phyloP scores from a whole-genome alignment of 129 eudicot species.

The Saposhnikovia divaricata region DNA sequence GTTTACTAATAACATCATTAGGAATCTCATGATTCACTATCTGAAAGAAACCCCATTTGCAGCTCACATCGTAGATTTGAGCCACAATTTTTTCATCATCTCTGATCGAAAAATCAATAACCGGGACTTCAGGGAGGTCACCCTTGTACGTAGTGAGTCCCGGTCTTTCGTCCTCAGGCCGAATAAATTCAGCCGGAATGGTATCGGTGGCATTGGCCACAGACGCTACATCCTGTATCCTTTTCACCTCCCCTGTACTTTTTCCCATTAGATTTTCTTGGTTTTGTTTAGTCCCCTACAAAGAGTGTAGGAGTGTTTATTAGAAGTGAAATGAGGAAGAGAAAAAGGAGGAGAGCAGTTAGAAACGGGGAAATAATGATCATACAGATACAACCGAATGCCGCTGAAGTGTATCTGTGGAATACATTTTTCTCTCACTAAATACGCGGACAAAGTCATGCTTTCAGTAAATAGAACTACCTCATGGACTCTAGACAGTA shows the following conservation, averaged over 20 bases:
- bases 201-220: conserved; percentile 16
- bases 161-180: conserved; percentile 32
- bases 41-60: conserved; percentile 54
- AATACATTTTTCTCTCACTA: neutral
- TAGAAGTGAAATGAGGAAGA: neutral
- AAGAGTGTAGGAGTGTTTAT: neutral
- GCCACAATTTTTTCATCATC: conserved; percentile 18
- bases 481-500: no score
- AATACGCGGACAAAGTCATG: no score
- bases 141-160: conserved; percentile 30
- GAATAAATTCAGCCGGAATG: conserved; percentile 27
- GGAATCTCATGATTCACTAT: conserved; percentile 70
- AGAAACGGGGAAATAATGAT: neutral
- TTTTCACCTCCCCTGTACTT: conserved; percentile 14
- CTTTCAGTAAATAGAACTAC: no score
- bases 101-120: conserved; percentile 24
- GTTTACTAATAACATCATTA: conserved; percentile 29
- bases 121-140: conserved; percentile 30
- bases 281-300: neutral
- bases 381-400: neutral
- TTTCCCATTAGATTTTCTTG: conserved; percentile 7
- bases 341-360: neutral
- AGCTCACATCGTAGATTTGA: conserved; percentile 22
- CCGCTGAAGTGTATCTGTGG: neutral
- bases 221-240: conserved; percentile 32